Evolutionary conservation across 108 stramenopile genomes (phyloP), one percentile per base, ranked within the genome.

Genomic region (Schizochytrium sp.): DNA sequence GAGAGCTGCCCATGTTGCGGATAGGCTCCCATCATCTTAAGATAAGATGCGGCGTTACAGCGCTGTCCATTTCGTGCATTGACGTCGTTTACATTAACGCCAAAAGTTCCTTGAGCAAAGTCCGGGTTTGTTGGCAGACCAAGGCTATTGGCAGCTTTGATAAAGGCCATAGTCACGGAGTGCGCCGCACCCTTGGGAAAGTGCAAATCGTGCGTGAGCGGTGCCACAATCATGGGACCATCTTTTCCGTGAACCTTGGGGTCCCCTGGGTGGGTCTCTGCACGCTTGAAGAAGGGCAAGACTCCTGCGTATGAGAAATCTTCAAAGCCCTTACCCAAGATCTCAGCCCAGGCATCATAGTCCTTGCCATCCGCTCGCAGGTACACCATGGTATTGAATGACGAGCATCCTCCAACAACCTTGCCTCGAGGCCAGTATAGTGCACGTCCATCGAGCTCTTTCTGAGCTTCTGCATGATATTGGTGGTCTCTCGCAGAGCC

Each of bases 401-500:
- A 83, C 50, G 50, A 55, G 76, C 76, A 83, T 10, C 76, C 76
- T 47, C 76, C 76, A 5, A 83, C 76, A 10, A 83, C 76, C 53
- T 83, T 83, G 76, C 76, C 76, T 55, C 76, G 47, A 13, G 76
- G 76, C 76, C 76, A 90, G 72, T 19, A 91, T 46, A 44, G 88
- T 72, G n/a, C 42, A 13, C 50, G 73, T 12, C 88, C 90, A 55
- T 89, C 76, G 3, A 89, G 91, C 56, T 53, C 90, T n/a, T 89
- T 89, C 50, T 44, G 44, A 3, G 89, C 89, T 7, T 46, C 87
- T 55, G 90, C 90, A 3, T 72, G 61, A 42, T 91, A 13, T 41
- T 19, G 88, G 5, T 56, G 41, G 44, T 90, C 88, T 17, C 91
- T 44, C 3, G 38, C 40, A 40, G 89, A 72, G 41, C 88, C 72